These are phyloP conservation scores for Candida anglica DNA, from an alignment of 805 yeast genomes.

Conservation along the genomic window DNA sequence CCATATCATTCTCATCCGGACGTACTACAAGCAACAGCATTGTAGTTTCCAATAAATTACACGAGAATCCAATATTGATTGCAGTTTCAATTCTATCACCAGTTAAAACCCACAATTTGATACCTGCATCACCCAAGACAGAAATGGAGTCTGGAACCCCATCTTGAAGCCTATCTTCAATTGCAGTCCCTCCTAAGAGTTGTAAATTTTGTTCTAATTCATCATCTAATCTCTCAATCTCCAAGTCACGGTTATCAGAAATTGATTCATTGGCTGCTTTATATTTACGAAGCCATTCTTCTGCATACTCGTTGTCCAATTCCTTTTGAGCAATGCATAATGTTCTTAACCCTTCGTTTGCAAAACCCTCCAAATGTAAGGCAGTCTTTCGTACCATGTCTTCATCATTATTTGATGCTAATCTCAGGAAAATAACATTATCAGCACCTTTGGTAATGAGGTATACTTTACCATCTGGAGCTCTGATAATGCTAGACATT, in stretches of 20 bases:
- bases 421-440: slow-evolving; percentile 51
- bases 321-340: slow-evolving; percentile 63
- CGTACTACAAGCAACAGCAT: slow-evolving; percentile 68
- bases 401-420: slow-evolving; percentile 33
- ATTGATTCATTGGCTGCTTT: slow-evolving; percentile 55
- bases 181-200: slow-evolving; percentile 75
- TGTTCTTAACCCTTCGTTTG: slow-evolving; percentile 76
- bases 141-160: slow-evolving; percentile 77
- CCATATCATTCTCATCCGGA: slow-evolving; percentile 53
- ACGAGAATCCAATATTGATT: slow-evolving; percentile 76
- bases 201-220: slow-evolving; percentile 56
- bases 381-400: slow-evolving; percentile 54
- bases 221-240: slow-evolving; percentile 50
- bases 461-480: slow-evolving; percentile 37
- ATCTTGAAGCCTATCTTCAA: slow-evolving; percentile 73
- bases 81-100: slow-evolving; percentile 85
- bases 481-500: slow-evolving; percentile 67
- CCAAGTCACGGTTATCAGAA: slow-evolving; percentile 54
- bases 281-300: slow-evolving; percentile 53
- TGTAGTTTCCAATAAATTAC: slow-evolving; percentile 61
- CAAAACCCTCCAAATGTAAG: slow-evolving; percentile 60
- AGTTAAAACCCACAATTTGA: slow-evolving; percentile 78
- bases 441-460: slow-evolving; percentile 75
- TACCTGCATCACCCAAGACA: slow-evolving; percentile 64
- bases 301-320: slow-evolving; percentile 41